Evolutionary conservation across 2,329 filamentous ascomycete genomes (phyloP), one percentile per base, ranked within the genome.

Genomic region (Aspergillus awamori): DNA sequence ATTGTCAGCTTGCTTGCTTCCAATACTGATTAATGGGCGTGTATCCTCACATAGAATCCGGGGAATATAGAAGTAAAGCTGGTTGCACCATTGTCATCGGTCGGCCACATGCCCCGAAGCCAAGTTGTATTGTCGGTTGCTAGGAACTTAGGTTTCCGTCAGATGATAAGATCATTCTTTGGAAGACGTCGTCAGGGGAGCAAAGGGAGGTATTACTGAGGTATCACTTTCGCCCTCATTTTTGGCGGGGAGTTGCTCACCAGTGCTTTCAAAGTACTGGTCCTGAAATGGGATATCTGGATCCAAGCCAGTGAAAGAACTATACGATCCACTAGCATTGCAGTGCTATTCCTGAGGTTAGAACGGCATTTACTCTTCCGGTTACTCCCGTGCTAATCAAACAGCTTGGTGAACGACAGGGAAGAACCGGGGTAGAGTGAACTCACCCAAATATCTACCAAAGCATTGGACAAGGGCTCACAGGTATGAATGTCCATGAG

Each of bases 401-500:
- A 26, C 36, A 39, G 8, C 5, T 39, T 10, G 36, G 15, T 39
- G 22, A 22, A 3, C 17, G 17, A 20, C 17, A 20, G 17, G 17
- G 17, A 20, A 20, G 17, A 20, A 20, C 17, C 17, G 17, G 17
- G 17, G 17, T 20, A 20, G 17, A 20, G 17, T 20, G 17, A 20
- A 33, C 15, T 2, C 15, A 51, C 47, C 47, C 47, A 51, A 10
- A 51, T 2, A 51, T 30, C 47, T 0, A 51, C 26, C 28, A 51
- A 17, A 1, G 26, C 47, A 11, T 51, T 13, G 0, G 26, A 2
- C 8, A 51, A 13, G 4, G 47, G 47, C 47, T 51, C 47, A n/a
- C 47, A 51, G 47, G 47, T 51, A 30, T 51, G 47, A 3, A 51
- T 51, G 4, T 51, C 47, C 24, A 51, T 51, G 8, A 51, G 47